Percentiles rank a stretch among this genome's conserved stretches.
Conservation (phyloP, 1,284 basidiomycete species). For the Macrocystidia cucumis region DNA sequence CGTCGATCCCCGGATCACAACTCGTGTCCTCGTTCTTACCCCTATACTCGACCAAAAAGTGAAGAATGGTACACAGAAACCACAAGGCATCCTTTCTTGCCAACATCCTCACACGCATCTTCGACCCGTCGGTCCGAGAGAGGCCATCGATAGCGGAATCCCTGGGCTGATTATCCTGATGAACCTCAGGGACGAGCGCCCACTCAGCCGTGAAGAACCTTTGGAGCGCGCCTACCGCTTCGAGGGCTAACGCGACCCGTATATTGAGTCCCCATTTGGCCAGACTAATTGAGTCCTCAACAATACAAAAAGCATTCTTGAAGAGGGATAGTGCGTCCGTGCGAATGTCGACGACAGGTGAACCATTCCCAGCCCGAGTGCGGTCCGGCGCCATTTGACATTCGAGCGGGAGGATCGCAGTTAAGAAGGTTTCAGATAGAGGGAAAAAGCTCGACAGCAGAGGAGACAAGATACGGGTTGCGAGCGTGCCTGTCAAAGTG, state of each 20-base stretch:
- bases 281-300: constrained; percentile 11
- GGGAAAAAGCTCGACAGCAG: constrained; percentile 16
- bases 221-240: constrained; percentile 21
- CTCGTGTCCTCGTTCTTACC: too few relatives aligned
- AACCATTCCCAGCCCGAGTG: too few relatives aligned
- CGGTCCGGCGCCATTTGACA: too few relatives aligned
- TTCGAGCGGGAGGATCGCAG: too few relatives aligned
- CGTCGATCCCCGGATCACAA: not conserved
- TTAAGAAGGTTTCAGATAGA: constrained; percentile 17
- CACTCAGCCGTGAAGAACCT: constrained; percentile 8
- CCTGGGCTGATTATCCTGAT: too few relatives aligned
- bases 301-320: constrained; percentile 13
- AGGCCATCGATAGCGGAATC: too few relatives aligned
- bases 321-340: constrained; percentile 20
- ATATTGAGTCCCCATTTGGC: constrained; percentile 14
- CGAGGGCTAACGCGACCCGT: constrained; percentile 20
- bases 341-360: constrained; percentile 17
- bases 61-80: constrained; percentile 43
- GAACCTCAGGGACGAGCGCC: constrained; percentile 7
- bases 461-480: constrained; percentile 16
- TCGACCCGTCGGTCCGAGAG: too few relatives aligned
- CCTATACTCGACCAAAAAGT: constrained; percentile 26
- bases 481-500: too few relatives aligned
- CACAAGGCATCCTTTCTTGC: constrained; percentile 44
- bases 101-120: constrained; percentile 28